Percentiles rank a stretch among this genome's conserved stretches.
phyloP scores from a whole-genome alignment of 2,329 filamentous ascomycete genomes.

The Tolypocladium tropicale region DNA sequence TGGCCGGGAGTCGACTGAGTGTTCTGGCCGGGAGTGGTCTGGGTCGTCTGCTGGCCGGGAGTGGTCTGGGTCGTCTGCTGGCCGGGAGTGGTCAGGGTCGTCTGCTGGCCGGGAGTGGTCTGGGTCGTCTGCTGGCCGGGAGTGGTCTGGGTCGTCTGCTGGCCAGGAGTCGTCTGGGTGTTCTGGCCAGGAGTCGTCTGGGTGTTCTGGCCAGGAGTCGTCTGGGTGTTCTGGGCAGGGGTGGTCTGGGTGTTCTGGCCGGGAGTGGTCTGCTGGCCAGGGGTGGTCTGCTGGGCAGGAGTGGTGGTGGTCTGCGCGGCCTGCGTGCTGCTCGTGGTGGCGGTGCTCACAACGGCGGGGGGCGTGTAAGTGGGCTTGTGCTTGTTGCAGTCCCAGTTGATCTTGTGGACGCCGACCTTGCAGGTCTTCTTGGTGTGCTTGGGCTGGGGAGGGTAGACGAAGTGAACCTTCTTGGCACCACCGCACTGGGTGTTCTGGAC shows the following conservation, averaged over 20 bases:
- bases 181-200: not conserved
- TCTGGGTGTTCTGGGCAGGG: constrained; percentile 1
- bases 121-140: no score
- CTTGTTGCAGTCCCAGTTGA: constrained; percentile 53
- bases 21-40: constrained; percentile 7
- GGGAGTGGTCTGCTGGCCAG: constrained; percentile 8
- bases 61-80: constrained; percentile 8
- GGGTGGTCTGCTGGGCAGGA: constrained; percentile 2
- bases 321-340: not conserved
- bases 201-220: not conserved
- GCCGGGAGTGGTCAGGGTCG: constrained; percentile 5
- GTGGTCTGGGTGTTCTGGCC: constrained; percentile 7
- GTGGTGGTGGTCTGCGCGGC: constrained; percentile 8
- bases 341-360: not conserved
- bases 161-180: no score
- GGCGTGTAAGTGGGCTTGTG: constrained; percentile 13
- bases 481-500: constrained; percentile 84
- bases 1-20: constrained; percentile 8
- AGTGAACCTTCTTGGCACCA: constrained; percentile 73
- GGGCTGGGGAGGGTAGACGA: constrained; percentile 54
- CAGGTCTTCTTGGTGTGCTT: constrained; percentile 45
- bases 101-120: constrained; percentile 3
- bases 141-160: constrained; percentile 1
- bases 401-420: constrained; percentile 37
- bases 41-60: not conserved